Base-by-base conservation (phyloP, 2,329 filamentous ascomycete genomes). In the Exophiala dermatitidis region DNA sequence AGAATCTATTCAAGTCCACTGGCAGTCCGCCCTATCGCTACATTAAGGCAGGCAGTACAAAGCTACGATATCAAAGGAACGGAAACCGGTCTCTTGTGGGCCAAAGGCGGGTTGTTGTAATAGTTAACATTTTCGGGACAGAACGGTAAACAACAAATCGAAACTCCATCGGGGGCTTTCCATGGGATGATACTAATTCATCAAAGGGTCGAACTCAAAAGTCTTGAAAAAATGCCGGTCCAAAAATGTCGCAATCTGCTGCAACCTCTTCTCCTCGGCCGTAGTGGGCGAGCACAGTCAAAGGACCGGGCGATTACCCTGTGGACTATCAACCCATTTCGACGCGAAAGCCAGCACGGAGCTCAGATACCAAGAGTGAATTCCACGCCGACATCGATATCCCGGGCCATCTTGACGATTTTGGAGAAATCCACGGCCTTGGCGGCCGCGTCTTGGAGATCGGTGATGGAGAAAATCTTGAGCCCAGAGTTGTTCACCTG, bases 381-480 rank as follows among this genome's bases (percentile, higher is more conserved):
- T 76, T 95, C 88, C 66, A 97, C 91, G 66, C 90, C 91, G 62
- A 97, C 91, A 68, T 97, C 93, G 68, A 96, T 96, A 66, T 96
- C 90, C 67, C 91, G 87, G 66, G 93, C 88, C 84, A 95, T 87
- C 85, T 97, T 97, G 67, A 98, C 93, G 64, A 98, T 88, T 83
- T 96, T 97, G 67, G 90, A 96, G 74, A 98, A 91, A 75, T 98
- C 91, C 62, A 98, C 93, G 31, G 90, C 87, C 81, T 95, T 97
- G 82, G 97, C 93, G 61, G 93, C 93, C 40, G 93, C 93, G 69
- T 77, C 93, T 77, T 98, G 93, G 66, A 98, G 82, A 76, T 98
- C 93, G 70, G 97, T 91, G 60, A 98, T 97, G 67, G 88, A 94
- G 82, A 98, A 98, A 75, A 98, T 98, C 85, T 98, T 98, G 68